Base-by-base conservation (phyloP, 2,329 filamentous ascomycete species). In the Claviceps sp. region DNA sequence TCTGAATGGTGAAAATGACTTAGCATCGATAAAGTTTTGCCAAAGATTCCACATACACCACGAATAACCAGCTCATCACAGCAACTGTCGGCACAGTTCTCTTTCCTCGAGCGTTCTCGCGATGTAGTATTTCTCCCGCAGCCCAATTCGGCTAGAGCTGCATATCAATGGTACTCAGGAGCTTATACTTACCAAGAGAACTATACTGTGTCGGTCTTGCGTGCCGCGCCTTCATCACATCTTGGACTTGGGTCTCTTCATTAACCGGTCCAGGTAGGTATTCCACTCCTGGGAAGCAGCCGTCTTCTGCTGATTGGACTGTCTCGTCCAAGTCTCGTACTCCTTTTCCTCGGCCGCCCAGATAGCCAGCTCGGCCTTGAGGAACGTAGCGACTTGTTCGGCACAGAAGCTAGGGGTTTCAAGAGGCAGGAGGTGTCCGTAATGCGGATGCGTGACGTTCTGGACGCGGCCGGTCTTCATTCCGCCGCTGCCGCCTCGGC, bases 401-500 rank as follows among this genome's bases (percentile, higher is more conserved):
- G 88, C 90, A 56, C 83, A 85, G 60, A 79, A 73, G 2, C 61
- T 70, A 0, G 87, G 85, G 41, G 78, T 77, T 67, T 95, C 89
- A 79, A 95, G 87, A 0, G 90, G 85, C 30, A 96, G 79, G 42
- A 96, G 67, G 66, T 97, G 91, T 0, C 90, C 89, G 5, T 76
- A 73, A 0, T 76, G 76, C 30, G 84, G 69, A 8, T 93, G 67
- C 16, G 80, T 71, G 5, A 87, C 75, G 57, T 82, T 75, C 52
- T 73, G 74, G 2, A 95, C 89, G 47, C 81, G 73, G 0, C 85
- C 87, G 13, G 76, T 76, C n/a, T 68, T 66, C 4, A 64, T 72
- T 47, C 85, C 78, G 19, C 88, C 79, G 58, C 81, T 85, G 1
- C 87, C 87, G 6, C 85, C 83, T 0, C 77, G 67, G 0, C 81